Evolutionary conservation across 768 basidiomycete species (phyloP).

Genomic region (Tricholomella constricta): DNA sequence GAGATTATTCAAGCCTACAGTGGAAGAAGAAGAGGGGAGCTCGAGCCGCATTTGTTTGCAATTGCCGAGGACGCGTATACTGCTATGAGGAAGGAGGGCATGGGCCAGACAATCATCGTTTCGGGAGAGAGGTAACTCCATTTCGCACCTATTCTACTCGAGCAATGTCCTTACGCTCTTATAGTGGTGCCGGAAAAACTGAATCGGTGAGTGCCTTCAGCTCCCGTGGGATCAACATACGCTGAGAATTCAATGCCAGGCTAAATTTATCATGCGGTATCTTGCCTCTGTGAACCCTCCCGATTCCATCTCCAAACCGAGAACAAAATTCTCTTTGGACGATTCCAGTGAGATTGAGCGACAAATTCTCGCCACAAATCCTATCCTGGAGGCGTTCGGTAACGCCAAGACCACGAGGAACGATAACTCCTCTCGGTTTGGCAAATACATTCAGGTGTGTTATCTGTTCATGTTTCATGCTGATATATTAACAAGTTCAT

Average conservation of each 20-base stretch:
- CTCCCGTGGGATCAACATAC: not conserved
- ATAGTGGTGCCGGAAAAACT: constrained; percentile 98
- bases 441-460: constrained; percentile 97
- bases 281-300: constrained; percentile 96
- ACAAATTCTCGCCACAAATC: constrained; percentile 98
- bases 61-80: constrained; percentile 99
- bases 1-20: constrained; percentile 98
- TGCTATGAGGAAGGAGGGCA: constrained; percentile 90
- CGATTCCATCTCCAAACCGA: constrained; percentile 57
- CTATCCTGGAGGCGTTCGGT: constrained; percentile 97
- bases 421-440: constrained; percentile 98
- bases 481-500: not conserved
- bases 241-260: constrained; percentile 42
- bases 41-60: constrained; percentile 97
- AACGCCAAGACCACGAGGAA: constrained; percentile 99
- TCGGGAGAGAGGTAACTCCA: constrained; percentile 87
- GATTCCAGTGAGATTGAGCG: constrained; percentile 94
- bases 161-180: constrained; percentile 19
- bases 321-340: constrained; percentile 73
- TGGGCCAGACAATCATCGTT: constrained; percentile 98
- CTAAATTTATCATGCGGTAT: constrained; percentile 99
- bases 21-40: constrained; percentile 87
- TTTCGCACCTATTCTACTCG: constrained; percentile 6
- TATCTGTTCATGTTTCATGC: not conserved
- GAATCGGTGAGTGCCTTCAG: constrained; percentile 68